Evolutionary conservation across 345 rosid genomes (phyloP), one percentile per base, ranked within the genome.

Genomic region (Euphorbia peplus): DNA sequence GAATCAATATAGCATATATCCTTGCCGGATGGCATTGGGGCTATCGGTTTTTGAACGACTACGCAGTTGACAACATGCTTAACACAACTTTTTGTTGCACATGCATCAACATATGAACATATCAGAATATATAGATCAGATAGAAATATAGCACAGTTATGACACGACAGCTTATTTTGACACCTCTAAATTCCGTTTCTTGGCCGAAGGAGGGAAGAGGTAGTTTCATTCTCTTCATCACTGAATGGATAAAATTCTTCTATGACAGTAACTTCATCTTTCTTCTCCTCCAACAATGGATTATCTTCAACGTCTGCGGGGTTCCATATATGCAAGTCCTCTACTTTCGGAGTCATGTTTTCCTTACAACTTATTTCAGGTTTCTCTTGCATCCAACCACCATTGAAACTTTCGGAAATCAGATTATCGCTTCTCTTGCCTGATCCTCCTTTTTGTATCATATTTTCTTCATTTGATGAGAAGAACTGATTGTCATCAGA

Each of bases 231-330:
- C 64, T 78, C 86, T 0, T 69, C 19, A 25, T 12, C 16, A 62
- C 37, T 70, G 70, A 85, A 88, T 16, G 93, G 88, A 46, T 88
- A 90, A 75, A 74, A 76, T 39, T 83, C 85, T 35, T 78, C 84
- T 3, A 50, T 35, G 15, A 18, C 26, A 15, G 26, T 26, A 9
- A 28, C 16, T 65, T 75, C 78, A 50, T 74, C 80, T 46, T 46
- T 72, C 26, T 58, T 67, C 19, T 58, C 63, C 1, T n/a, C 78
- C 72, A 88, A 11, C 58, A 88, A 80, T 28, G 84, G 83, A 54
- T 75, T 76, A 65, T 74, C 74, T 63, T 83, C 84, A 50, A n/a
- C n/a, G n/a, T 57, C 77, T 1, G 53, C 63, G 54, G 19, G 56
- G 52, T n/a, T 63, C 88, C 85, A 82, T 66, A 4, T 10, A 70